Base-by-base conservation (phyloP, 805 yeast genomes). In the Ogataea ganodermae region DNA sequence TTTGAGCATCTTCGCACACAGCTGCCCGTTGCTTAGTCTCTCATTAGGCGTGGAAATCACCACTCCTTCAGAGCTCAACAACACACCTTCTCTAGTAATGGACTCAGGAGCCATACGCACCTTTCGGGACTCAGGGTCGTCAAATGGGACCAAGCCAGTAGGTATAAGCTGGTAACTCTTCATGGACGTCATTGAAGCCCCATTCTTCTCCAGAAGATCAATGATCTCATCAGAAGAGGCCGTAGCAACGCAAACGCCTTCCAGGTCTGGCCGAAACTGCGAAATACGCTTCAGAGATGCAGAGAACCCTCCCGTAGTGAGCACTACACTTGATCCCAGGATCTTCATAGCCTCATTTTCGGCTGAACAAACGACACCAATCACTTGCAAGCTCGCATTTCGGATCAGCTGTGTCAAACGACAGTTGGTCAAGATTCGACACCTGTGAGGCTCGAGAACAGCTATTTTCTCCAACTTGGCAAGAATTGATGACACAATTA, bases 101-200 rank as follows among this genome's bases (percentile, higher is more conserved):
- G 10, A 23, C 8, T 48, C 51, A 1, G 57, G 50, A 4, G 44
- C 40, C 2, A 46, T 20, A 4, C 30, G 41, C 23, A 48, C 49
- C 16, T 30, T 41, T 14, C 35, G 35, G 6, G 24, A 21, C 10
- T 16, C 20, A 3, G 13, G 18, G 3, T 21, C 32, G 17, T 30
- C 81, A 31, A 63, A 65, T 35, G 81, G 83, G 48, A 80, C 72
- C 49, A 81, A 67, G 0, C 86, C 87, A 10, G 84, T 79, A 6
- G 87, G 87, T 49, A 77, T 83, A 17, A 80, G 78, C 60, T 81
- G 86, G 35, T 79, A 80, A 60, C 79, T 74, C 43, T 79, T 83
- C 70, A 81, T 63, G 58, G 80, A 83, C 36, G 79, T 71, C 13
- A 79, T 76, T 22, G 68, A 57, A 6, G 82, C 86, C 10, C 78